A percentile compares a stretch with the other conserved stretches of the same genome.
Evolutionary conservation across 345 rosid species (phyloP).

Genomic region (Eutrema yunnanense): DNA sequence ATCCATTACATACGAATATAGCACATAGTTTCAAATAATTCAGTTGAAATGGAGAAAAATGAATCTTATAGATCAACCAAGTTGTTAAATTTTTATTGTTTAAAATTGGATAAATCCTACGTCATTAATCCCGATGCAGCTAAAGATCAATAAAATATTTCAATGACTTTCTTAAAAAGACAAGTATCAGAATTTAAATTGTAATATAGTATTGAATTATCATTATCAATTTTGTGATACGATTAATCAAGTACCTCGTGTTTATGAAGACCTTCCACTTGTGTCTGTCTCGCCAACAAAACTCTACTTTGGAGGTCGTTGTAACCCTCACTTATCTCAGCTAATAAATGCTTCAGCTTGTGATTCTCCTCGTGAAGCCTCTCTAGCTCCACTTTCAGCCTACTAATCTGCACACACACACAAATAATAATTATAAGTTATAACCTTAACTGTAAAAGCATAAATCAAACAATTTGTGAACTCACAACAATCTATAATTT

Average conservation of each 20-base stretch:
- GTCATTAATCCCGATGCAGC: neutral
- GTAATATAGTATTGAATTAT: neutral
- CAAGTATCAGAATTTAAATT: neutral
- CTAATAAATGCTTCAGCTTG: constrained; percentile 54
- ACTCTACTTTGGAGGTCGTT: constrained; percentile 58
- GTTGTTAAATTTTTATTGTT: neutral
- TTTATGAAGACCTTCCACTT: constrained; percentile 30
- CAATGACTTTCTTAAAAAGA: neutral
- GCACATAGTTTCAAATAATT: neutral
- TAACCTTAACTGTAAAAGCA: neutral
- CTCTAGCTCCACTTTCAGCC: constrained; percentile 44
- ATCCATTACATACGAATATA: neutral
- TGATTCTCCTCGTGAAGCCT: constrained; percentile 64
- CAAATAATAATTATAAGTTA: neutral
- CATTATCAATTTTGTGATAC: neutral
- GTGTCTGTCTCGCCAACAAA: constrained; percentile 48
- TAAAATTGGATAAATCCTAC: neutral
- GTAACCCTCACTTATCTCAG: constrained; percentile 54
- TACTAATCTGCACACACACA: constrained; percentile 30
- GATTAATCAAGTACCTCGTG: constrained; percentile 34
- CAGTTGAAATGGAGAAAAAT: neutral
- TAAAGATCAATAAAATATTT: neutral
- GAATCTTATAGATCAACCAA: neutral
- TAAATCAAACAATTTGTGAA: neutral
- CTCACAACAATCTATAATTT: neutral